Evolutionary conservation across 2,329 filamentous ascomycete genomes (phyloP).

Genomic region (Scedosporium dehoogii): DNA sequence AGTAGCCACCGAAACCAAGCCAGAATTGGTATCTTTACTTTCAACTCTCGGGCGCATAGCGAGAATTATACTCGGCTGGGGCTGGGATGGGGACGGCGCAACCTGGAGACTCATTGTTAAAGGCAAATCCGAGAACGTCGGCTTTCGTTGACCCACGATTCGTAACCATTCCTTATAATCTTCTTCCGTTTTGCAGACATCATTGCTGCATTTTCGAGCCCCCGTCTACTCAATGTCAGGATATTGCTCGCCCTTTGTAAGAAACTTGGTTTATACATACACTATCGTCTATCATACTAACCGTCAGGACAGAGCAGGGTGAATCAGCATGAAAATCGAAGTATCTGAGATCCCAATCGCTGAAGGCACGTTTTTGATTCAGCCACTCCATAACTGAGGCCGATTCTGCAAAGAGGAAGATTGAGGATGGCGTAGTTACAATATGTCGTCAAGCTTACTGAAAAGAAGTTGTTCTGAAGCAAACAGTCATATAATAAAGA

Average conservation of each 20-base stretch:
- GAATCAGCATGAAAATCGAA: neutral
- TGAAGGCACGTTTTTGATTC: neutral
- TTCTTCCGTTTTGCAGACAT: neutral
- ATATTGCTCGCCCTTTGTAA: too few species aligned
- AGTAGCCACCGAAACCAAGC: neutral
- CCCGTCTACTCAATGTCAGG: too few species aligned
- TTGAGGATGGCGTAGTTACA: too few species aligned
- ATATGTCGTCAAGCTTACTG: too few species aligned
- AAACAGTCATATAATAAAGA: too few species aligned
- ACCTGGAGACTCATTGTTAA: neutral
- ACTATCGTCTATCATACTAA: neutral
- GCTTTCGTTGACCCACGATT: neutral
- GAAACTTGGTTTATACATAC: too few species aligned
- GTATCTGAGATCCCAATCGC: neutral
- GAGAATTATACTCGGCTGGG: neutral
- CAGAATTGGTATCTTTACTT: neutral
- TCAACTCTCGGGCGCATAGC: neutral
- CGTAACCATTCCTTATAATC: neutral
- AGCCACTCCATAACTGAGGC: neutral
- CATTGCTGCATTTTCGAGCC: neutral
- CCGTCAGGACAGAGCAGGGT: neutral
- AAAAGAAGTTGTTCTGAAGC: too few species aligned
- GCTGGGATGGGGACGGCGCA: neutral
- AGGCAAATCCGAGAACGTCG: neutral
- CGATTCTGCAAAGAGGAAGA: too few species aligned